phyloP scores from a whole-genome alignment of 1,284 basidiomycete genomes.

The Coniferiporia sulphurascens region DNA sequence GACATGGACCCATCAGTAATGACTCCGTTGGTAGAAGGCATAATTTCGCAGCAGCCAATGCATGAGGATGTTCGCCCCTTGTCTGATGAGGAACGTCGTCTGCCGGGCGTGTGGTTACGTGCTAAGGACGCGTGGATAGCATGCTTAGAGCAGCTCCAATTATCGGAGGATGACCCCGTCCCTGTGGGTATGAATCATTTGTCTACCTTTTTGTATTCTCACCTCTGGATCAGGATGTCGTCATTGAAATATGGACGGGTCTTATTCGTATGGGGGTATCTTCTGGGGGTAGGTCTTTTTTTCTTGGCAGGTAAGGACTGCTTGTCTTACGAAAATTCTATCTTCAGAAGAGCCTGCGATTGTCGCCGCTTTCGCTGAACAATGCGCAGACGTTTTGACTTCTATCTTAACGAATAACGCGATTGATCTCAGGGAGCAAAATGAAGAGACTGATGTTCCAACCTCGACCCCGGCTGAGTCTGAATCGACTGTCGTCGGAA shows the following conservation, averaged over 20 bases:
- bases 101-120: conserved; percentile 47
- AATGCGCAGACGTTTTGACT: conserved; percentile 39
- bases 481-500: background rate
- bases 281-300: background rate
- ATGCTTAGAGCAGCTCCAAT: conserved; percentile 39
- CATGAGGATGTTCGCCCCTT: conserved; percentile 50
- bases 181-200: conserved; percentile 34
- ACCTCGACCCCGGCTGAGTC: background rate
- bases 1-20: conserved; percentile 43
- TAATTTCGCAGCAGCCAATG: conserved; percentile 36
- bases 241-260: conserved; percentile 38
- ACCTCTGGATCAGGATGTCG: conserved; percentile 29
- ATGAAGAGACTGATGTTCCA: background rate
- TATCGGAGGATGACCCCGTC: conserved; percentile 33
- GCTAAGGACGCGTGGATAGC: conserved; percentile 54
- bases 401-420: conserved; percentile 48
- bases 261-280: conserved; percentile 36
- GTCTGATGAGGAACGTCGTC: conserved; percentile 50
- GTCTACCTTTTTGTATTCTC: conserved; percentile 1
- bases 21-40: conserved; percentile 42
- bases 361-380: conserved; percentile 36
- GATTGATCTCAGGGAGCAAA: conserved; percentile 37
- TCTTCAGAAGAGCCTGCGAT: conserved; percentile 27
- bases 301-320: background rate
- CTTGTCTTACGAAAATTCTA: background rate